Conservation (phyloP, 371 early-diverging fungal species). For the Dipsacomyces acuminosporus region DNA sequence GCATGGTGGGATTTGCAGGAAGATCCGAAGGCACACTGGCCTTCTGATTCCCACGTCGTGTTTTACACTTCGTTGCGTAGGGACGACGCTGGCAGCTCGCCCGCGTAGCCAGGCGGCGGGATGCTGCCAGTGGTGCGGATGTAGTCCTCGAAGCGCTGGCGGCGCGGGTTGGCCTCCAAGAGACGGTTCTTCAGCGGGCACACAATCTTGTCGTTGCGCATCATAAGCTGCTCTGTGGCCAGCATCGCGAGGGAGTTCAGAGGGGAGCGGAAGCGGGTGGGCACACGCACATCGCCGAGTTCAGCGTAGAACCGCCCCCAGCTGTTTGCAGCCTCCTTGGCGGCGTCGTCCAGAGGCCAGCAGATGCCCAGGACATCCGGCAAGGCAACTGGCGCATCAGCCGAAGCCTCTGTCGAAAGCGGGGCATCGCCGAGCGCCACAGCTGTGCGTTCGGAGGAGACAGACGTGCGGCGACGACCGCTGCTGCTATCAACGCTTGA, state of each 20-base stretch:
- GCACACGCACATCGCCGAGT: slow-evolving; percentile 34
- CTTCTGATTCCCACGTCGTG: not conserved
- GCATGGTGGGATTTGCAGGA: no score
- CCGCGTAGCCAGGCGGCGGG: slow-evolving; percentile 10
- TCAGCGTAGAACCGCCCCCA: slow-evolving; percentile 35
- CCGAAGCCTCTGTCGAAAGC: not conserved
- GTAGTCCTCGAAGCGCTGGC: slow-evolving; percentile 38
- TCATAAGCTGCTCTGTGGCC: slow-evolving; percentile 44
- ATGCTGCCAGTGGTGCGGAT: slow-evolving; percentile 28
- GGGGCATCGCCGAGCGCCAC: slow-evolving; percentile 2
- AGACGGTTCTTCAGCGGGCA: slow-evolving; percentile 46
- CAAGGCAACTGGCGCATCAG: not conserved
- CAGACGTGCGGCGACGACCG: slow-evolving; percentile 19
- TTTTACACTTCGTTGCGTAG: slow-evolving; percentile 14
- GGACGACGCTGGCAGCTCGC: slow-evolving; percentile 8
- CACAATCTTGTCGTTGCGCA: slow-evolving; percentile 41
- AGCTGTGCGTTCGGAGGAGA: slow-evolving; percentile 18
- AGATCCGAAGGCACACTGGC: no score
- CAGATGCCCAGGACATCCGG: slow-evolving; percentile 33
- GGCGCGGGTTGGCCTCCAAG: slow-evolving; percentile 33
- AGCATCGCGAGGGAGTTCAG: slow-evolving; percentile 38
- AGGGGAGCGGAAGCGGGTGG: slow-evolving; percentile 37
- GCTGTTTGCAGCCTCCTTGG: slow-evolving; percentile 4
- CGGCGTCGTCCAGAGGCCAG: slow-evolving; percentile 31
- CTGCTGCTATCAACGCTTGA: not conserved